Evolutionary conservation across 2,329 filamentous ascomycete genomes (phyloP), one percentile per base, ranked within the genome.

Genomic region (Pseudogymnoascus sp.): DNA sequence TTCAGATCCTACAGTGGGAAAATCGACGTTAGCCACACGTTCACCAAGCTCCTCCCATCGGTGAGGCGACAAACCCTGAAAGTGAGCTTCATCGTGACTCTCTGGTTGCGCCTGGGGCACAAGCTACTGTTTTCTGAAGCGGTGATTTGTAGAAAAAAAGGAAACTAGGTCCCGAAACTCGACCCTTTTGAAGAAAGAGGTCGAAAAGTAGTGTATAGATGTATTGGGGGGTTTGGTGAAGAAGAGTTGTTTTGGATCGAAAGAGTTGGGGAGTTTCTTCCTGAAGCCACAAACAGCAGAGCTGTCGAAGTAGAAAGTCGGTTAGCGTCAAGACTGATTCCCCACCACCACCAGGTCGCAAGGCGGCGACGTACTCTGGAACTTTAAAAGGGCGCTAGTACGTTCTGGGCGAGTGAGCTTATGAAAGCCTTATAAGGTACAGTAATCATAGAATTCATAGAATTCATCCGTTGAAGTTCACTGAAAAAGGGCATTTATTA

Each of bases 1-100:
- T 97, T 98, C 74, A 99, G 85, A 81, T 99, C 95, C 93, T 97
- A 72, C 36, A 71, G 48, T 45, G n/a, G 62, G 70, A 60, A 60
- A 66, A 60, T 37, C 25, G 51, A 60, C 36, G 67, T 73, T 67
- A 71, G 71, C 65, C 68, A 64, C 65, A 41, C 57, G 64, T 65
- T 74, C 68, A 67, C 51, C 60, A 51, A 64, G 63, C 64, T 63
- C 65, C 64, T 65, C 68, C 68, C 67, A 65, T 69, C 68, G 69
- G 66, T 67, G 68, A 68, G 66, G 65, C 41, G 64, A 69, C 72
- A 63, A 76, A 87, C 85, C 80, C 88, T 89, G 81, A 90, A 89
- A 67, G 85, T 88, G 74, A 88, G 80, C 84, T 88, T 88, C 85
- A 88, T 88, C 75, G 72, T 83, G 81, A 78, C 66, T 62, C 61